A percentile compares a stretch with the other conserved stretches of the same genome.
phyloP scores from a whole-genome alignment of 164 flowering plant genomes.

The Vitis amurensis region DNA sequence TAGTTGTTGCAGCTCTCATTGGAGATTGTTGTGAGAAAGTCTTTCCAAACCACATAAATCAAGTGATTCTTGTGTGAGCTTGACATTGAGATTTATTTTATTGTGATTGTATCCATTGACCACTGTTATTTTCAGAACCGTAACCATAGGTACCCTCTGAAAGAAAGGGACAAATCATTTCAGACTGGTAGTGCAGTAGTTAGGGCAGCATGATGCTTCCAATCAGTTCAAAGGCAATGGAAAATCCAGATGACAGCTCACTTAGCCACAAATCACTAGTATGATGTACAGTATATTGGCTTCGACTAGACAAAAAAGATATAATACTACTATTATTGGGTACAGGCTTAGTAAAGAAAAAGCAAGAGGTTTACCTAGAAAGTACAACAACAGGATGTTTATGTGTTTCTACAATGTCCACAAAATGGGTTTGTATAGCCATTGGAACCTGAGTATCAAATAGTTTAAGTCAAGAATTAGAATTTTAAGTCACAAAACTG shows the following conservation, averaged over 20 bases:
- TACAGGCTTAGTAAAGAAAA: neutral
- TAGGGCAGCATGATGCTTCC: neutral
- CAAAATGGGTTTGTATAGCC: slow-evolving; percentile 53
- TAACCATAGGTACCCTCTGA: neutral
- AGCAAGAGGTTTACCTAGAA: slow-evolving; percentile 45
- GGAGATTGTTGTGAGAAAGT: too few relatives aligned
- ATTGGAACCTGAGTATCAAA: slow-evolving; percentile 65
- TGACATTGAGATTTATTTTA: too few relatives aligned
- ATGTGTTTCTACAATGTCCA: slow-evolving; percentile 40
- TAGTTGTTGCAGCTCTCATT: too few relatives aligned
- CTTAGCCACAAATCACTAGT: too few relatives aligned
- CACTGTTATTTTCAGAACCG: too few relatives aligned
- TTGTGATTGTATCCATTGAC: too few relatives aligned
- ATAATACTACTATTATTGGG: neutral
- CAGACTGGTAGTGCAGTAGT: neutral
- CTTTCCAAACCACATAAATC: too few relatives aligned
- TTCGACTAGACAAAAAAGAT: too few relatives aligned
- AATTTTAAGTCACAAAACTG: neutral
- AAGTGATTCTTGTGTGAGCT: too few relatives aligned
- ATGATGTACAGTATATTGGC: too few relatives aligned
- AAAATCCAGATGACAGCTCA: neutral
- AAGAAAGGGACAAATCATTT: neutral
- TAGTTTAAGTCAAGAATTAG: neutral
- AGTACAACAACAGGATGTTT: slow-evolving; percentile 81
- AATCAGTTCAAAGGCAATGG: neutral